Evolutionary conservation across 306 rosid genomes (phyloP).

Genomic region (Macrotyloma uniflorum): DNA sequence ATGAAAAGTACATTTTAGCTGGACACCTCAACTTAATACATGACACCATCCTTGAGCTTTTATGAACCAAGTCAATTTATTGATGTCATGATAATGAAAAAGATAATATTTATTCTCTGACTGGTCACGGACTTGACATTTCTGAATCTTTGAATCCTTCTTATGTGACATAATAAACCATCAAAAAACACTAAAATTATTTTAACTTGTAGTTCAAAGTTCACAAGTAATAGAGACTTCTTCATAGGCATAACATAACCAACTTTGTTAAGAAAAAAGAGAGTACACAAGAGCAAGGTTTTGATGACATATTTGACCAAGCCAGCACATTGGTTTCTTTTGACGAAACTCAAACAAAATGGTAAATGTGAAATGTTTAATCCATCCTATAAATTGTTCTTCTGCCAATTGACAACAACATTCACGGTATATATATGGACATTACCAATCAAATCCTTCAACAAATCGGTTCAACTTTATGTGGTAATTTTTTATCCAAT

Average conservation of each 20-base stretch:
- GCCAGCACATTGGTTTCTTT: neutral
- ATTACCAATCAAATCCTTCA: neutral
- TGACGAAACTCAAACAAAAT: neutral
- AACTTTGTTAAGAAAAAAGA: neutral
- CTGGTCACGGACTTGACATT: neutral
- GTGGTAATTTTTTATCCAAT: neutral
- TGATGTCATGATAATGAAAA: neutral
- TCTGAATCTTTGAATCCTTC: neutral
- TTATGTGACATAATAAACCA: neutral
- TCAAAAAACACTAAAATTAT: neutral
- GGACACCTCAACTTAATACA: neutral
- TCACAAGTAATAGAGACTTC: conserved; percentile 26
- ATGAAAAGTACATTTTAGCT: neutral
- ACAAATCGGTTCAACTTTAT: neutral
- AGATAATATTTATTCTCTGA: neutral
- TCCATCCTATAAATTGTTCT: neutral
- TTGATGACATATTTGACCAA: neutral
- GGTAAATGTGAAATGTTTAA: neutral
- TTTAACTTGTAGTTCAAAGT: neutral
- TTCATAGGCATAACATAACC: conserved; percentile 24
- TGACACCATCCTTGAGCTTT: neutral
- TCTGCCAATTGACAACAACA: neutral
- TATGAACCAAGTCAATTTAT: neutral
- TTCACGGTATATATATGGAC: neutral
- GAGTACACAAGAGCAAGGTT: neutral